phyloP scores from a whole-genome alignment of 805 yeast genomes.

The Saccharomycopsis oosterbeekiorum region DNA sequence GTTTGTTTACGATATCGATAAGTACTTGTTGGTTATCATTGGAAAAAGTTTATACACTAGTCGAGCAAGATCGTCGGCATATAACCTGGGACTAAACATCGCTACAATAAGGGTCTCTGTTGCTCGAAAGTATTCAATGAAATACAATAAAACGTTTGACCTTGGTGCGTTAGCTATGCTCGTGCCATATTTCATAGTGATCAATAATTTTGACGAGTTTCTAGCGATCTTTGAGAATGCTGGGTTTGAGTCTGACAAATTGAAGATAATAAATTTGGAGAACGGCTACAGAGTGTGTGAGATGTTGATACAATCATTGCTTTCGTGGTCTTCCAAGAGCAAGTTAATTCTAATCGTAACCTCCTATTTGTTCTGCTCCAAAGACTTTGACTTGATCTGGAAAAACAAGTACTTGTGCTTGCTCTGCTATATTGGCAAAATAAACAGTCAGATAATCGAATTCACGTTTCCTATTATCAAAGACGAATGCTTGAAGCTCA shows the following conservation, averaged over 20 bases:
- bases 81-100: background rate
- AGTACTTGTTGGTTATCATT: background rate
- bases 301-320: conserved; percentile 1
- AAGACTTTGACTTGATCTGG: background rate
- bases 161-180: background rate
- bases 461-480: conserved; percentile 9
- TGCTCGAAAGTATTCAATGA: conserved; percentile 2
- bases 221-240: background rate
- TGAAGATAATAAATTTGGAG: conserved; percentile 1
- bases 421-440: background rate
- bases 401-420: conserved; percentile 2
- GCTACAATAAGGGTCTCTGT: background rate
- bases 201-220: background rate
- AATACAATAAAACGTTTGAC: background rate
- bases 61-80: background rate
- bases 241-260: background rate
- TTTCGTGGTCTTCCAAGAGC: background rate
- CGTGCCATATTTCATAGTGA: conserved; percentile 2
- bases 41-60: conserved; percentile 1
- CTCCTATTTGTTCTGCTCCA: conserved; percentile 1
- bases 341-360: background rate
- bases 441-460: background rate
- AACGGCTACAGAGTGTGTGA: conserved; percentile 4
- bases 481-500: conserved; percentile 1
- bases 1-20: conserved; percentile 1